A percentile compares a stretch with the other conserved stretches of the same genome.
These are phyloP conservation scores for Annulohypoxylon nitens DNA, from an alignment of 495 filamentous ascomycete genomes.

Conservation along the genomic window DNA sequence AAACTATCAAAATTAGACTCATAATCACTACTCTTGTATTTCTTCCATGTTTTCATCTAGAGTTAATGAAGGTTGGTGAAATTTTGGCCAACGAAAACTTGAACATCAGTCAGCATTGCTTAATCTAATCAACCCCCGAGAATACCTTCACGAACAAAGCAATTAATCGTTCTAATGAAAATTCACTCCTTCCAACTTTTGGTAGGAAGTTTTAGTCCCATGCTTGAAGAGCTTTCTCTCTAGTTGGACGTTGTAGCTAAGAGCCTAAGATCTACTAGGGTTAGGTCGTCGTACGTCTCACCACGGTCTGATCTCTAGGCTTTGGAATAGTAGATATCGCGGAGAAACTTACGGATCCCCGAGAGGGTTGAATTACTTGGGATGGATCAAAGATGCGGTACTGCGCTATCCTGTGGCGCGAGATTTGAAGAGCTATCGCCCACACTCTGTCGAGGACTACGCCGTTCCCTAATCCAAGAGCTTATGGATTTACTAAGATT, in stretches of 20 bases:
- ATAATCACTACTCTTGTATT: too few relatives aligned
- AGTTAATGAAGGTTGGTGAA: too few relatives aligned
- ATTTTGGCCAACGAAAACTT: too few relatives aligned
- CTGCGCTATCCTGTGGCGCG: constrained; percentile 5
- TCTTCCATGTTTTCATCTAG: too few relatives aligned
- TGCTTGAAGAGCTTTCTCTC: too few relatives aligned
- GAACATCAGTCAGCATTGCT: too few relatives aligned
- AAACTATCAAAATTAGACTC: too few relatives aligned
- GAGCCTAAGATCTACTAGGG: constrained; percentile 17
- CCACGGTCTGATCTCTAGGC: background rate
- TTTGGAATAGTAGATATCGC: constrained; percentile 16
- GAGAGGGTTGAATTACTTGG: constrained; percentile 1
- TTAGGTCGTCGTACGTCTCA: constrained; percentile 13
- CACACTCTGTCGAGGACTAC: constrained; percentile 7
- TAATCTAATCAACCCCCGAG: too few relatives aligned
- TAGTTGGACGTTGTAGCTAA: constrained; percentile 18
- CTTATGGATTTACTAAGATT: constrained; percentile 17
- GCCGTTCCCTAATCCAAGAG: constrained; percentile 32
- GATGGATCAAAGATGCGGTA: constrained; percentile 6
- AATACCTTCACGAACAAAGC: too few relatives aligned
- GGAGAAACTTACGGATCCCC: constrained; percentile 29
- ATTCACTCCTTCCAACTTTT: too few relatives aligned
- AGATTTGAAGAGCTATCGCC: constrained; percentile 17
- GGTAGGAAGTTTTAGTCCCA: too few relatives aligned
- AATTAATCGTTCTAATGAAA: too few relatives aligned